Conservation (phyloP, 768 basidiomycete species). For the Suillus tomentosus region DNA sequence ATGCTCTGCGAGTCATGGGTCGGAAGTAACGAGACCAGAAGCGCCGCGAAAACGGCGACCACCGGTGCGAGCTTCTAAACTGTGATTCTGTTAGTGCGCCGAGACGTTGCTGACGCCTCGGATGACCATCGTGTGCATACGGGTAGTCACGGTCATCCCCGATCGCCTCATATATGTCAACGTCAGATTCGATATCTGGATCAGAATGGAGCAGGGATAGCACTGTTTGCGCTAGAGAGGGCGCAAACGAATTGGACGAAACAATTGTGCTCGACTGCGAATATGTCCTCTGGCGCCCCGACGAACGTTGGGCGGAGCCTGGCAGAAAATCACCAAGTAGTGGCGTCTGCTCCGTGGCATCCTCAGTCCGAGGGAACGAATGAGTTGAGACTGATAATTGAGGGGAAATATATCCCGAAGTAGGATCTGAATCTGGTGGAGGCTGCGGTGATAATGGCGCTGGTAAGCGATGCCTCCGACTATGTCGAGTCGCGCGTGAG, state of each 20-base stretch:
- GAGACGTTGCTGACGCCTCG: constrained; percentile 8
- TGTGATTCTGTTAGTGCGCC: constrained; percentile 5
- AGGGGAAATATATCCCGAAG: constrained; percentile 33
- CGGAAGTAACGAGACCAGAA: constrained; percentile 63
- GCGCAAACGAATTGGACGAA: constrained; percentile 52
- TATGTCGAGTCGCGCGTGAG: constrained; percentile 33
- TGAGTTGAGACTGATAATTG: constrained; percentile 26
- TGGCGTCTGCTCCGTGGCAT: constrained; percentile 51
- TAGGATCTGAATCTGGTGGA: constrained; percentile 38
- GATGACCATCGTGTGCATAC: constrained; percentile 17
- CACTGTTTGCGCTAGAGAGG: constrained; percentile 69
- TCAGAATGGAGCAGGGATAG: constrained; percentile 67
- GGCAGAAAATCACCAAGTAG: constrained; percentile 38
- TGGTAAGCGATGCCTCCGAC: constrained; percentile 33
- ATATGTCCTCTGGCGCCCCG: constrained; percentile 49
- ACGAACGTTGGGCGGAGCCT: constrained; percentile 25
- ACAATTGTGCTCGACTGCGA: constrained; percentile 57
- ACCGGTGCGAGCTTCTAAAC: constrained; percentile 4
- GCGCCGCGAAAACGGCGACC: constrained; percentile 29
- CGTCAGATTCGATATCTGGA: constrained; percentile 43
- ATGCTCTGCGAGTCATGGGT: constrained; percentile 56
- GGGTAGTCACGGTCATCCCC: constrained; percentile 26
- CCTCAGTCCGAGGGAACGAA: constrained; percentile 27
- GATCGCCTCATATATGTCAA: constrained; percentile 32
- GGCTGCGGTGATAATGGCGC: constrained; percentile 31